These are phyloP conservation scores for Coprinopsis cinerea DNA, from an alignment of 768 basidiomycete genomes.

Conservation along the genomic window DNA sequence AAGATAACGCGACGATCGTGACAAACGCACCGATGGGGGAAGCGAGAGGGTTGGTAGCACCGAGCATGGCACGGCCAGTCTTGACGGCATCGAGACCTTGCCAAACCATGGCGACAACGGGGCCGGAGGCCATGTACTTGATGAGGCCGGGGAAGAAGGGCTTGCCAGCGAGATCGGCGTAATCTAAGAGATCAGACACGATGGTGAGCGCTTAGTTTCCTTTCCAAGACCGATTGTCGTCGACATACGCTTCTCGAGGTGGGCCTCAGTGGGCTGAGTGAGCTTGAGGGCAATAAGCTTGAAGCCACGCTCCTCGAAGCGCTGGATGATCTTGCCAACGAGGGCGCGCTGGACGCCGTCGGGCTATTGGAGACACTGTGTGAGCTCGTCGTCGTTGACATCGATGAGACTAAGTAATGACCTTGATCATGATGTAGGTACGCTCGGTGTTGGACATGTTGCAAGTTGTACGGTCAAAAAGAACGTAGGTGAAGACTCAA, in stretches of 20 bases:
- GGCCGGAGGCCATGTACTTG: constrained; percentile 94
- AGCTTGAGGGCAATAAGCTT: constrained; percentile 96
- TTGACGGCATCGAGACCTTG: constrained; percentile 92
- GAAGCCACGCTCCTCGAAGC: constrained; percentile 98
- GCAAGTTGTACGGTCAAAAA: constrained; percentile 25
- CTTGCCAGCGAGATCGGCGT: constrained; percentile 91
- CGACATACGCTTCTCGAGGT: constrained; percentile 82
- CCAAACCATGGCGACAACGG: constrained; percentile 95
- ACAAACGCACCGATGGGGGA: constrained; percentile 69
- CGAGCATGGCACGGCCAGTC: constrained; percentile 94
- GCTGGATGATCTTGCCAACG: constrained; percentile 89
- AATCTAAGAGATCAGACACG: constrained; percentile 53
- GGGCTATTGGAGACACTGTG: constrained; percentile 58
- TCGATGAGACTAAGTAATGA: constrained; percentile 20
- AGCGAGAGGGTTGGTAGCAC: constrained; percentile 92
- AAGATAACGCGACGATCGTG: constrained; percentile 3
- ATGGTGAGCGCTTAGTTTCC: constrained; percentile 11
- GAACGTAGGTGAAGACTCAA: constrained; percentile 18
- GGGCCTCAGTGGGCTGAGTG: constrained; percentile 68
- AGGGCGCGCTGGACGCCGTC: constrained; percentile 98
- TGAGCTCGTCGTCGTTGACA: constrained; percentile 2
- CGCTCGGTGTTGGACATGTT: constrained; percentile 74
- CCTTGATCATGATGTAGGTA: constrained; percentile 99
- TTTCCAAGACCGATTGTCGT: neutral
- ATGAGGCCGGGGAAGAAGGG: constrained; percentile 94